These are phyloP conservation scores for Phytophthora pisi DNA, from an alignment of 352 stramenopile species.

Conservation along the genomic window DNA sequence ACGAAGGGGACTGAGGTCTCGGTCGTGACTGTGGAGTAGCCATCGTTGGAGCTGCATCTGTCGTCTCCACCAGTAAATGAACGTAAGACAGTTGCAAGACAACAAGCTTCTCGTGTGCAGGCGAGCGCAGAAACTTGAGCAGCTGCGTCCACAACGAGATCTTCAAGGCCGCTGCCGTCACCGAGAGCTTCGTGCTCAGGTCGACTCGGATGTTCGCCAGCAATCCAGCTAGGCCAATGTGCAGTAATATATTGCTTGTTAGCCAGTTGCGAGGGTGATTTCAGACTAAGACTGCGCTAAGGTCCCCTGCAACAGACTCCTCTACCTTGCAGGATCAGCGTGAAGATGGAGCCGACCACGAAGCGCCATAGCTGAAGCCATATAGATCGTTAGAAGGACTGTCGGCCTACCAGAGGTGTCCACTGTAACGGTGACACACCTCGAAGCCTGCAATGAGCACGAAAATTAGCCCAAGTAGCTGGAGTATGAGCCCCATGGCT, in stretches of 20 bases:
- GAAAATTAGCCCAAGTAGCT: constrained; percentile 14
- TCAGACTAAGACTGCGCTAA: constrained; percentile 3
- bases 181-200: constrained; percentile 42
- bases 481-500: constrained; percentile 24
- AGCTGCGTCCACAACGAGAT: constrained; percentile 63
- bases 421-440: constrained; percentile 3
- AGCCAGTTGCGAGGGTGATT: not conserved
- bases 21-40: not conserved
- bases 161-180: constrained; percentile 43
- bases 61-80: constrained; percentile 39
- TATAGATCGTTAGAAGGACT: not conserved
- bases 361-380: constrained; percentile 28
- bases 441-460: constrained; percentile 29
- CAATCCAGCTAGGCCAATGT: constrained; percentile 39
- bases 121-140: constrained; percentile 55
- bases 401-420: not conserved
- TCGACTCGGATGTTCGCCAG: constrained; percentile 57
- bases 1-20: not conserved
- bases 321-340: constrained; percentile 27
- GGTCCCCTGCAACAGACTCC: not conserved
- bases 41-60: not conserved
- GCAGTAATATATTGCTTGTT: not conserved
- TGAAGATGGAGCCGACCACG: constrained; percentile 21
- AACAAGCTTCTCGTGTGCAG: constrained; percentile 48
- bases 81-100: constrained; percentile 46